Percentiles rank a stretch among this genome's conserved stretches.
phyloP scores from a whole-genome alignment of 2,329 filamentous ascomycete genomes.

The Talaromyces sp. region DNA sequence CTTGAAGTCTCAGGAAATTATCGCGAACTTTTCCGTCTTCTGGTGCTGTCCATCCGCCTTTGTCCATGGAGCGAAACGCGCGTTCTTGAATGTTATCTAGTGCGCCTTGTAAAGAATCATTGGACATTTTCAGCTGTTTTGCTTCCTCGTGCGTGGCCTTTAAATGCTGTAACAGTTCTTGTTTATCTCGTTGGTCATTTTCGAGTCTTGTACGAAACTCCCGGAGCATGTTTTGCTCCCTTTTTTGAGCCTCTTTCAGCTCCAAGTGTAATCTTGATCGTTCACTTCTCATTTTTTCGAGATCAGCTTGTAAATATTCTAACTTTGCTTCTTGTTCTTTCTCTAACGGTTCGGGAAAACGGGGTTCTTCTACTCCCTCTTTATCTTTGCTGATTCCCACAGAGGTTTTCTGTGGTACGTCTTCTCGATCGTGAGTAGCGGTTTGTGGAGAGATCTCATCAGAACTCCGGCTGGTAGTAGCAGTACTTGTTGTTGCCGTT shows the following conservation, averaged over 20 bases:
- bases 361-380: neutral
- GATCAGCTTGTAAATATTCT: neutral
- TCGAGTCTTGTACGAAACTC: neutral
- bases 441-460: neutral
- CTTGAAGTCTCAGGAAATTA: neutral
- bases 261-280: neutral
- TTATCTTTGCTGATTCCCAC: neutral
- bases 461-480: neutral
- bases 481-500: neutral
- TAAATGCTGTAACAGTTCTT: neutral
- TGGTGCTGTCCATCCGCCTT: neutral
- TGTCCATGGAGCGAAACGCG: neutral
- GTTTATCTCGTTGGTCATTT: neutral
- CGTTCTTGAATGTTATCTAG: neutral
- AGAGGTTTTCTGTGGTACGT: neutral
- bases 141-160: neutral
- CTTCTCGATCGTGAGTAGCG: neutral
- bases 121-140: neutral
- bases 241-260: neutral
- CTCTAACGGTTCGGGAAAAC: neutral
- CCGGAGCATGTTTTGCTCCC: neutral
- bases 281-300: neutral
- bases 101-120: neutral
- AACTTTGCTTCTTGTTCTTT: neutral
- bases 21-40: neutral